Base-by-base conservation (phyloP, 2,329 filamentous ascomycete genomes). In the Dothideomycetes sp. region DNA sequence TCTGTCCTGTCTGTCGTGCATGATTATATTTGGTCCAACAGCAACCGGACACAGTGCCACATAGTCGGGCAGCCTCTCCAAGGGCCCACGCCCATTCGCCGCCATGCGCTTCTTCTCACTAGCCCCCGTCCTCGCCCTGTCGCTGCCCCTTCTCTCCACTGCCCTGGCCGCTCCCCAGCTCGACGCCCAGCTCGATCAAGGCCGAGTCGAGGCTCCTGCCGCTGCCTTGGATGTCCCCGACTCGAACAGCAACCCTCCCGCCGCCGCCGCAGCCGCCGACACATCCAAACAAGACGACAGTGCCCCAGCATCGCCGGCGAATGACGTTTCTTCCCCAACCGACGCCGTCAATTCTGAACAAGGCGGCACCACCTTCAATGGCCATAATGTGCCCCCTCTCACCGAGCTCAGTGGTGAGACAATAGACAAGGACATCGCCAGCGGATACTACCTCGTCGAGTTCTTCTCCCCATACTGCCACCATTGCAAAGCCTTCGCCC, bases 401-500 rank as follows among this genome's bases (percentile, higher is more conserved):
- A 60, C 71, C 32, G 73, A 81, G 52, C 55, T 86, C 45, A 73
- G 69, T 2, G 69, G 70, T 19, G 60, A 68, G 32, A 78, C 66
- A 48, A 72, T 79, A 48, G 70, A 77, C 4, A 63, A 70, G 27
- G 70, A 75, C 47, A 59, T 73, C 34, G 72, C 72, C 46, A 65
- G 82, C 58, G 79, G 81, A 51, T 83, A 75, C 61, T 85, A 52
- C 54, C 51, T 67, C 19, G 66, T 72, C 38, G 68, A 72, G 50
- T 69, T 64, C 58, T 71, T 60, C 52, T 70, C 66, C 37, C 68
- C 68, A 10, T 61, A 61, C 45, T 72, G 68, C 61, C 72, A 71
- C 34, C 86, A 94, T 61, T 95, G 88, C 65, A 72, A 73, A 57
- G 68, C 73, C 36, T 84, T 86, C 54, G 86, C 84, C 38, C 91